phyloP scores from a whole-genome alignment of 257 asterid species.

The Penstemon eatonii region DNA sequence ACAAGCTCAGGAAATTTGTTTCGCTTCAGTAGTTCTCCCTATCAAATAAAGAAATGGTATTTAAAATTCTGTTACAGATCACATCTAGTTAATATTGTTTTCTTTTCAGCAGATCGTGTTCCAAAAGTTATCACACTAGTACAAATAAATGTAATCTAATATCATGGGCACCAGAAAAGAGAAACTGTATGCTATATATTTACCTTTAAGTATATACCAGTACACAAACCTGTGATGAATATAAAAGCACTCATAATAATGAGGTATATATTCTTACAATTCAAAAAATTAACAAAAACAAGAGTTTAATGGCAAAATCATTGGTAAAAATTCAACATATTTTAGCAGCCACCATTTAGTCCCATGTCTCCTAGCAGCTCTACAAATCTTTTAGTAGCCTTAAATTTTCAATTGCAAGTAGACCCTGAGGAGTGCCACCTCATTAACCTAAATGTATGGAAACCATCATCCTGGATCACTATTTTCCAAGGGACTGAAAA shows the following conservation, averaged over 20 bases:
- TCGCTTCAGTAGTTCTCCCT: slow-evolving; percentile 84
- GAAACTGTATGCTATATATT: slow-evolving; percentile 5
- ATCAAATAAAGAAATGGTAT: slow-evolving; percentile 20
- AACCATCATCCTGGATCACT: too few relatives aligned
- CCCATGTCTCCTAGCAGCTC: too few relatives aligned
- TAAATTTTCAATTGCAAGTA: too few relatives aligned
- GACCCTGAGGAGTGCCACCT: too few relatives aligned
- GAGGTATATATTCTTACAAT: neutral
- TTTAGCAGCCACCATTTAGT: too few relatives aligned
- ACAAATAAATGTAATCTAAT: neutral
- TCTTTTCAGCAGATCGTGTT: slow-evolving; percentile 23
- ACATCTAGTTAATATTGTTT: neutral
- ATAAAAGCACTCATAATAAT: neutral
- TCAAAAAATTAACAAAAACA: neutral
- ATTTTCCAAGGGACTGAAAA: too few relatives aligned
- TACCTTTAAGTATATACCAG: neutral
- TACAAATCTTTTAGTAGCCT: too few relatives aligned
- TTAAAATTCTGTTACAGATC: neutral
- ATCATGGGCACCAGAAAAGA: neutral
- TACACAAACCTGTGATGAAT: neutral
- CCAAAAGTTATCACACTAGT: neutral
- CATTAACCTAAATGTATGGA: too few relatives aligned
- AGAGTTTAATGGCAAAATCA: neutral
- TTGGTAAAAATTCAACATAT: neutral
- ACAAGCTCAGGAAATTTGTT: slow-evolving; percentile 41